phyloP scores from a whole-genome alignment of 441 rosid species.

The Syzygium syzygioides region DNA sequence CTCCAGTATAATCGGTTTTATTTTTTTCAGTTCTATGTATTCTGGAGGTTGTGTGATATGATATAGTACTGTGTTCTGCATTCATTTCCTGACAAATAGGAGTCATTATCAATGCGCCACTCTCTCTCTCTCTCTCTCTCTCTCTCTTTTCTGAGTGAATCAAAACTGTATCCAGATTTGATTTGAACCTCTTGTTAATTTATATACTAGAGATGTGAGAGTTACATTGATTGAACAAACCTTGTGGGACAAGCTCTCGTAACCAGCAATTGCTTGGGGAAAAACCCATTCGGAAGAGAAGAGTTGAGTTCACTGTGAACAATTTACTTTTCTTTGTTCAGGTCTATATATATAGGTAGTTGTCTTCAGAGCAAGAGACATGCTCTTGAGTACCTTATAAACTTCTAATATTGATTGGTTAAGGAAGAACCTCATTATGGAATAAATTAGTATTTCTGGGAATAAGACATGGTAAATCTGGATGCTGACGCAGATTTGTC shows the following conservation, averaged over 20 bases:
- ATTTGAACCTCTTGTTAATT: neutral
- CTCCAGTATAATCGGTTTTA: neutral
- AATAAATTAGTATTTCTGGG: neutral
- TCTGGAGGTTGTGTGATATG: neutral
- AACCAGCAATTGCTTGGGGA: neutral
- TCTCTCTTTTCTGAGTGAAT: neutral
- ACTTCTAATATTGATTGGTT: neutral
- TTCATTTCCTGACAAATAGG: neutral
- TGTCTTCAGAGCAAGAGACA: neutral
- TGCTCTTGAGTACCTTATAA: neutral
- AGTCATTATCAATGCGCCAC: neutral
- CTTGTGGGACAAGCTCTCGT: neutral
- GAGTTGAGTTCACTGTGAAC: neutral
- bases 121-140: neutral
- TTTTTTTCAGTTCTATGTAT: neutral
- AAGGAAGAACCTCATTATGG: neutral
- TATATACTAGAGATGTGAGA: neutral
- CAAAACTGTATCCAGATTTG: neutral
- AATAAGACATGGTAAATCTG: neutral
- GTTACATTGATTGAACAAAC: neutral
- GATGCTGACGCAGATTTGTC: neutral
- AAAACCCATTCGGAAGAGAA: neutral
- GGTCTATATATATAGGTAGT: neutral
- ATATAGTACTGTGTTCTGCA: neutral
- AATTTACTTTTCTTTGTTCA: neutral